Evolutionary conservation across 2,329 filamentous ascomycete genomes (phyloP), one percentile per base, ranked within the genome.

Genomic region (Xylariaceae sp.): DNA sequence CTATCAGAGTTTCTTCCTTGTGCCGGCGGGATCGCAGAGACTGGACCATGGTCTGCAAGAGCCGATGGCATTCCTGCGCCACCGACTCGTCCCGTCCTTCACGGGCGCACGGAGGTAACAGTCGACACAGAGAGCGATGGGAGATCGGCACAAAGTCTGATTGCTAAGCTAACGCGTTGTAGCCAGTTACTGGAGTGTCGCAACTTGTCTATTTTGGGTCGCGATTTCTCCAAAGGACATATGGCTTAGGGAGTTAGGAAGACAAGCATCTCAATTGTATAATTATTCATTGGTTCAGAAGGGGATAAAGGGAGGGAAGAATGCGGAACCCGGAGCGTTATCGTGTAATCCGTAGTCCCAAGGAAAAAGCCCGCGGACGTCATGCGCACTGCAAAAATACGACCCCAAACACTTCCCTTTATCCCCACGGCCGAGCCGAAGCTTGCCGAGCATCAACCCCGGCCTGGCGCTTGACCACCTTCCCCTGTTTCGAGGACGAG

Each of bases 21-120:
- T 63, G 65, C 68, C 62, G 66, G 56, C 62, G 73, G 68, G 62
- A 74, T 68, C 59, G 77, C 77, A 66, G 81, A 72, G 74, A 80
- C 74, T 63, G 80, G 72, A 68, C 74, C 78, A 82, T 85, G 71
- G 66, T 77, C 76, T 64, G 75, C 67, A 61, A 76, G 69, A 62
- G 75, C 72, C 66, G 74, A 71, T 70, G 80, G 74, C 77, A 82
- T 82, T 70, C 73, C 75, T 61, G 32, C 56, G 59, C 62, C 61
- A 60, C 58, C 57, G 58, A 60, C 55, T 49, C 47, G 40, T 12
- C 33, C 43, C 32, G 43, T 41, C 7, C 22, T 27, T 27, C 22
- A 27, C 22, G 22, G n/a, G 4, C 22, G 22, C 22, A 27, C 22
- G 22, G 22, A 7, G 22, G 22, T 49, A 55, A 33, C 39, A 43